Base-by-base conservation (phyloP, 768 basidiomycete species). In the Podaxis sp. region DNA sequence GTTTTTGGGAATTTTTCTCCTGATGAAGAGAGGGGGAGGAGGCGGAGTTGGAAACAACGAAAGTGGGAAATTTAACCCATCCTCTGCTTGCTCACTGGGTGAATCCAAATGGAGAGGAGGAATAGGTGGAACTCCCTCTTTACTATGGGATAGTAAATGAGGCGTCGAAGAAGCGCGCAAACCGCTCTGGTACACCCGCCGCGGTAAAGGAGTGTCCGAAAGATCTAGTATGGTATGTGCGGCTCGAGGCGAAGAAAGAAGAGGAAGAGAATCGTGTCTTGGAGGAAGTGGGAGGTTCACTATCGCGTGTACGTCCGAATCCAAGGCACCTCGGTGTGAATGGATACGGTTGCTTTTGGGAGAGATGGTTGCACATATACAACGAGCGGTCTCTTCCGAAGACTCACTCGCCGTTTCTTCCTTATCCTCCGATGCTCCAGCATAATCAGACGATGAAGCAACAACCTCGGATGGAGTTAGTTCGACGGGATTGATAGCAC, bases 31-130 rank as follows among this genome's bases (percentile, higher is more conserved):
- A 30, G 79, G 77, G 19, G 80, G 68, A 22, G 78, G 70, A 28
- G 79, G 77, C n/a, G 80, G 77, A 46, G 79, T 76, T 36, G 79
- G 79, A 65, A 80, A 80, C 36, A 76, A 70, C 17, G 77, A 74
- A 30, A 76, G 67, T 11, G 72, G 64, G 38, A 63, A 61, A 48
- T 68, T 63, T 9, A 46, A 40, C 26, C 61, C 64, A 61, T 57
- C 56, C 51, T 60, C 54, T 11, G 42, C 49, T 61, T 44, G 58
- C n/a, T 28, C 55, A 19, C 19, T 49, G 22, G 30, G 17, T 17
- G 30, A 57, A 30, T 11, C 42, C 15, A 53, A 59, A 44, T 60
- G 56, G 40, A 52, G 40, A 15, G 59, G 58, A 46, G 48, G 54
- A 42, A 57, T 44, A 65, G 53, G 44, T 28, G 48, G 55, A 22